Percentiles rank a stretch among this genome's conserved stretches.
Evolutionary conservation across 768 basidiomycete species (phyloP).

Genomic region (Tylopilus cervinicoccineus): DNA sequence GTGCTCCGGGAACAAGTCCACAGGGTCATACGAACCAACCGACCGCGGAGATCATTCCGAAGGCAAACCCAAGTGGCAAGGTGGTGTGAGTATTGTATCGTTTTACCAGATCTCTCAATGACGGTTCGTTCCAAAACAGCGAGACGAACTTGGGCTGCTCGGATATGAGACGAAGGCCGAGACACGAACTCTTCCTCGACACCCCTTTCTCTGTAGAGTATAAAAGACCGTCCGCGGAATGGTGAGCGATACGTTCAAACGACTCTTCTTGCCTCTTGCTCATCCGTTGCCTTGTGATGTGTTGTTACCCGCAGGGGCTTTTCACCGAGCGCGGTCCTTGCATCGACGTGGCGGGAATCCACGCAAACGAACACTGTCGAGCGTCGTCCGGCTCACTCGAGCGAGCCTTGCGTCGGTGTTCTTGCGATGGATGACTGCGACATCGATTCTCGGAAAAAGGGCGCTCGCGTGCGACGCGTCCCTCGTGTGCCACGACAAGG

Average conservation of each 20-base stretch:
- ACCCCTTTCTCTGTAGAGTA: background rate
- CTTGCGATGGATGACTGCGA: slow-evolving; percentile 82
- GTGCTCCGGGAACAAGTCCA: background rate
- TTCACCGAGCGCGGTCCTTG: slow-evolving; percentile 22
- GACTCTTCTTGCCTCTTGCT: slow-evolving; percentile 1
- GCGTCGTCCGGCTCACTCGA: slow-evolving; percentile 23
- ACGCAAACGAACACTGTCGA: slow-evolving; percentile 29
- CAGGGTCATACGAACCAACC: slow-evolving; percentile 9
- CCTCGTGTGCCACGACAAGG: slow-evolving; percentile 10
- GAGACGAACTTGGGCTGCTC: background rate
- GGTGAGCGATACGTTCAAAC: slow-evolving; percentile 12
- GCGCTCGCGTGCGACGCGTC: slow-evolving; percentile 14
- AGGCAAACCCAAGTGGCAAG: slow-evolving; percentile 1
- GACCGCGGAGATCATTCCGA: slow-evolving; percentile 9
- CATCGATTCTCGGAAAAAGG: slow-evolving; percentile 42
- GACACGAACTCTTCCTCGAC: background rate
- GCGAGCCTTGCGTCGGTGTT: slow-evolving; percentile 34
- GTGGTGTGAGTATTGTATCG: background rate
- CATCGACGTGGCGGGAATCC: slow-evolving; percentile 32
- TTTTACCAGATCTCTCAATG: slow-evolving; percentile 8
- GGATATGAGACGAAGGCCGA: slow-evolving; percentile 7
- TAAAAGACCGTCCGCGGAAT: slow-evolving; percentile 11
- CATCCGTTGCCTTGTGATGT: background rate
- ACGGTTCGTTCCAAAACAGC: slow-evolving; percentile 1
- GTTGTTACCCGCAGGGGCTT: slow-evolving; percentile 8